phyloP scores from a whole-genome alignment of 2,329 filamentous ascomycete genomes.

The Sporothrix brasiliensis region DNA sequence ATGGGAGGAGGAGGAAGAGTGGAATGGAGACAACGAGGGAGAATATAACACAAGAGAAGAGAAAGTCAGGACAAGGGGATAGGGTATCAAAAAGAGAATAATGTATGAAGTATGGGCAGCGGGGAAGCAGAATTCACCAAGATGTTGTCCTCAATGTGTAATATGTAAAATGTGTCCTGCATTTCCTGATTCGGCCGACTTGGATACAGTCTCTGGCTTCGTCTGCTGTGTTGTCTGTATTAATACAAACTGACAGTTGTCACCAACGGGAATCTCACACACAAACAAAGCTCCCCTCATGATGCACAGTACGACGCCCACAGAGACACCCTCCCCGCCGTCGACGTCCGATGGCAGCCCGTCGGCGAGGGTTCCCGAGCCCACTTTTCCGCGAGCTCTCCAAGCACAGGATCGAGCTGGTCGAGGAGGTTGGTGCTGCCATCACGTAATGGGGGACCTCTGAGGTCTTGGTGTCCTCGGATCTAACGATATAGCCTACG shows the following conservation, averaged over 20 bases:
- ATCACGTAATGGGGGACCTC: not conserved
- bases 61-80: not conserved
- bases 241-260: not conserved
- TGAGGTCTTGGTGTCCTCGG: not conserved
- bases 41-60: not conserved
- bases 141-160: not conserved
- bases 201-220: not conserved
- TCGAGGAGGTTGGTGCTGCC: not conserved
- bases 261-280: not conserved
- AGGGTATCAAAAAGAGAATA: constrained; percentile 11
- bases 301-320: not conserved
- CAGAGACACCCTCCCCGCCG: not conserved
- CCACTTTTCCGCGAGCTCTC: not conserved
- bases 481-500: not conserved
- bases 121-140: constrained; percentile 3
- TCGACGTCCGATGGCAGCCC: not conserved
- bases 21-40: not conserved
- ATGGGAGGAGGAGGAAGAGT: not conserved
- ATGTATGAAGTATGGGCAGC: not conserved
- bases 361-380: constrained; percentile 29
- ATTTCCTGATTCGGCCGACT: constrained; percentile 3
- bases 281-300: not conserved
- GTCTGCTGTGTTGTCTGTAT: constrained; percentile 3
- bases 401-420: not conserved
- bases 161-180: not conserved